Conservation (phyloP, 768 basidiomycete species). For the Trametes cingulata region DNA sequence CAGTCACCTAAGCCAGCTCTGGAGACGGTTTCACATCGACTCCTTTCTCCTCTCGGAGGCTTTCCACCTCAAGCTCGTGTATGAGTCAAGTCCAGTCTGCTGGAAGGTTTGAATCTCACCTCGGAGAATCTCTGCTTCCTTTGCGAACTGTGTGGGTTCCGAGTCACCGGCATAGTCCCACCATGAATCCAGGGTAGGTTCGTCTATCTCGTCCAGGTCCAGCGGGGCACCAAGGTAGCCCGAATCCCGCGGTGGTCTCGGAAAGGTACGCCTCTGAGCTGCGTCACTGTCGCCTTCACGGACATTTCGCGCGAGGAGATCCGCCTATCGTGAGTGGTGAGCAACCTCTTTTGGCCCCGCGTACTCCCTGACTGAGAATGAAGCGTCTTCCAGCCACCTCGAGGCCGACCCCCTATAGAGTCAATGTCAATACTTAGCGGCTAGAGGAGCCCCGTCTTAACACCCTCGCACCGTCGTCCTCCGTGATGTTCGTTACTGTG, state of each 20-base stretch:
- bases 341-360: background rate
- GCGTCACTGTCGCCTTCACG: background rate
- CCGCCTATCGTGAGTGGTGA: background rate
- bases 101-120: slow-evolving; percentile 9
- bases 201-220: background rate
- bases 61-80: background rate
- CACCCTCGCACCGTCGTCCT: background rate
- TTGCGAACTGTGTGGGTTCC: background rate
- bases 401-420: slow-evolving; percentile 5
- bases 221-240: background rate
- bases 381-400: slow-evolving; percentile 1
- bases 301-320: background rate
- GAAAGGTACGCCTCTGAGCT: background rate
- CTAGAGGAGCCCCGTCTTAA: slow-evolving; percentile 4
- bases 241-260: background rate
- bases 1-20: background rate
- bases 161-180: background rate
- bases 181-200: background rate
- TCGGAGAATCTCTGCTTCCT: background rate
- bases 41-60: slow-evolving; percentile 6
- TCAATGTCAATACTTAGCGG: slow-evolving; percentile 1
- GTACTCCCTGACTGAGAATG: background rate
- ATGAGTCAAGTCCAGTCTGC: slow-evolving; percentile 1
- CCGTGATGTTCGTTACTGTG: background rate
- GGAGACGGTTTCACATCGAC: slow-evolving; percentile 5